These are phyloP conservation scores for Xylariomycetidae sp. DNA, from an alignment of 2,329 filamentous ascomycete genomes.

Conservation along the genomic window DNA sequence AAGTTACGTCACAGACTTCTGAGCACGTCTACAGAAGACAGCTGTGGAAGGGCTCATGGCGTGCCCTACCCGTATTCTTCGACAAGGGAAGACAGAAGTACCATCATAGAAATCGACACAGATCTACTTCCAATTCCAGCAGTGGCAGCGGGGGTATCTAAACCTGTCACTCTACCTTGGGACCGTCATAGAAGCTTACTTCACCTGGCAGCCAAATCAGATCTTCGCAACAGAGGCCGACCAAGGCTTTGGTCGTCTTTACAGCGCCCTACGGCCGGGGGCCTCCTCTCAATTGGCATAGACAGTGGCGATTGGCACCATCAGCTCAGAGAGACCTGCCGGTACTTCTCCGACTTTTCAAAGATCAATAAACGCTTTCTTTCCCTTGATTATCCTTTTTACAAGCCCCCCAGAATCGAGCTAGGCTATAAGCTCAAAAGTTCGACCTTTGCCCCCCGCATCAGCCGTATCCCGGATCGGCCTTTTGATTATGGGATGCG, in stretches of 20 bases:
- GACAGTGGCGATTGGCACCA: constrained; percentile 39
- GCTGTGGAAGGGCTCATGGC: too few relatives aligned
- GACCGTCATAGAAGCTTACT: constrained; percentile 28
- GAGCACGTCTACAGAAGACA: too few relatives aligned
- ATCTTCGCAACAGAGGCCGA: constrained; percentile 10
- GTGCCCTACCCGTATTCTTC: too few relatives aligned
- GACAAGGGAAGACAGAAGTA: background rate
- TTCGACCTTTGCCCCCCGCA: too few relatives aligned
- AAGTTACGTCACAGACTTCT: constrained; percentile 36
- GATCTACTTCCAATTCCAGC: constrained; percentile 35
- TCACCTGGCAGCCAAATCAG: constrained; percentile 30
- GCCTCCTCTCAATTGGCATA: constrained; percentile 32
- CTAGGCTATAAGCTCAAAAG: constrained; percentile 37
- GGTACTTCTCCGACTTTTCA: constrained; percentile 29
- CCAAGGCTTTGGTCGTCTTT: constrained; percentile 29
- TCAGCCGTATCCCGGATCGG: constrained; percentile 8
- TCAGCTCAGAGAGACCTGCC: constrained; percentile 23
- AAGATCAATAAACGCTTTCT: constrained; percentile 24
- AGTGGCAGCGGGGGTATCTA: constrained; percentile 32
- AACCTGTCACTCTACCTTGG: constrained; percentile 25
- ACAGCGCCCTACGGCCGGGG: constrained; percentile 28
- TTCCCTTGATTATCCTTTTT: constrained; percentile 22
- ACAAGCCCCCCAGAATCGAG: constrained; percentile 34
- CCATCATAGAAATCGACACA: constrained; percentile 31
- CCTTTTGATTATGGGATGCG: constrained; percentile 28